Base-by-base conservation (phyloP, 108 stramenopile species). In the Thalassiosira profunda region DNA sequence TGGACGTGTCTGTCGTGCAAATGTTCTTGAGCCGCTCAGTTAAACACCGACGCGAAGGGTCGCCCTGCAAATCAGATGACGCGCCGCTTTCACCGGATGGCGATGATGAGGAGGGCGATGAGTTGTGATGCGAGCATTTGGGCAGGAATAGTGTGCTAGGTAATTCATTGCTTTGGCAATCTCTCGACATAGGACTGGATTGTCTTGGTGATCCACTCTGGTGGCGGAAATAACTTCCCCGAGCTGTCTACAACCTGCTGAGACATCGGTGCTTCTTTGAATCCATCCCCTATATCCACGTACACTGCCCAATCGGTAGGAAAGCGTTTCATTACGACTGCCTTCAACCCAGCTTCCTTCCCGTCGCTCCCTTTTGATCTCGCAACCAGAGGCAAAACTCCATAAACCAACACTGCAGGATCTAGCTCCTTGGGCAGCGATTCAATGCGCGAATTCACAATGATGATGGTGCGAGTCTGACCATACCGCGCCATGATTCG, bases 281-380 rank as follows among this genome's bases (percentile, higher is more conserved):
- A 74, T 17, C 79, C 79, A 54, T 63, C 54, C 25, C 68, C 79
- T 3, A 63, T 48, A 41, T 80, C 79, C 25, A 76, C 43, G 31
- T 52, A 71, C 4, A 67, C 29, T 4, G 45, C 14, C 68, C 74
- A 81, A 49, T 76, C 59, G 5, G 52, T 23, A 4, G 46, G 75
- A 42, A 56, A 81, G 12, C 79, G 79, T 49, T 56, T 75, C 79
- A 81, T 76, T 11, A 81, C 74, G 25, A 81, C 58, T 12, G 61
- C 74, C 61, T 65, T 81, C 9, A 67, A 31, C 15, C 74, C 68
- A 18, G 38, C 28, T 23, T 52, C 51, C 14, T n/a, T 40, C 7
- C 11, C 52, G 41, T 28, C 5, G 37, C 68, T 17, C 38, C 44
- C 36, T 26, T 24, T 43, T 15, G 55, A 43, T 33, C 48, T 11